Evolutionary conservation across 495 filamentous ascomycete genomes (phyloP), one percentile per base, ranked within the genome.

Genomic region (Lindgomyces ingoldianus): DNA sequence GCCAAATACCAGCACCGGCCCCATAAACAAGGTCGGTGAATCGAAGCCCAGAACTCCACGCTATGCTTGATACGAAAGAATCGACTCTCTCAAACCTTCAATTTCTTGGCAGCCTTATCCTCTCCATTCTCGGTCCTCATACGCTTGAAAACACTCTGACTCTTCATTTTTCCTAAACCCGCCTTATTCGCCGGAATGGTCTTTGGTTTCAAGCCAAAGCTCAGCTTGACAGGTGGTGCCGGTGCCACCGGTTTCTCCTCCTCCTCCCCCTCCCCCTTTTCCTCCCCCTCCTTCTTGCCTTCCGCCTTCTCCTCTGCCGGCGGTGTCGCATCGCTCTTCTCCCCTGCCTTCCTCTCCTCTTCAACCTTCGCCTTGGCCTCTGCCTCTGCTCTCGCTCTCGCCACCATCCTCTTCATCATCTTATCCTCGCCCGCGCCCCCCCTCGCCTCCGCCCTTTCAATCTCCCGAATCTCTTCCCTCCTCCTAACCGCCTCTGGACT

Each of bases 351-450:
- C 47, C 44, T 42, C 30, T 33, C 60, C 69, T 67, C 60, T 16
- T 27, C 60, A 57, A 81, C 78, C 59, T 75, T 77, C 21, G 74
- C 79, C 44, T 79, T 75, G 25, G 70, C 74, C 59, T 79, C 81
- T 0, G 83, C 83, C 11, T 84, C 81, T 56, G 72, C 77, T 69
- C 79, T 77, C n/a, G 94, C 95, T 64, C 88, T 77, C 72, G 84
- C 81, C 14, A 97, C 86, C 80, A 97, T 93, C 64, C 88, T 86
- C 75, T 79, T 80, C 48, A 99, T 87, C 73, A 89, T 70, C 69
- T 78, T 83, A 75, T 91, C 88, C 75, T 98, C 94, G 56, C 90
- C 75, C 72, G 95, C 89, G 74, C 96, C 95, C 69, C 96, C 92
- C 0, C 91, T 93, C 68, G 87, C 89, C 69, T 96, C 91, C 75